phyloP scores from a whole-genome alignment of 169 alveolate genomes.

The Cryptosporidium ubiquitum region DNA sequence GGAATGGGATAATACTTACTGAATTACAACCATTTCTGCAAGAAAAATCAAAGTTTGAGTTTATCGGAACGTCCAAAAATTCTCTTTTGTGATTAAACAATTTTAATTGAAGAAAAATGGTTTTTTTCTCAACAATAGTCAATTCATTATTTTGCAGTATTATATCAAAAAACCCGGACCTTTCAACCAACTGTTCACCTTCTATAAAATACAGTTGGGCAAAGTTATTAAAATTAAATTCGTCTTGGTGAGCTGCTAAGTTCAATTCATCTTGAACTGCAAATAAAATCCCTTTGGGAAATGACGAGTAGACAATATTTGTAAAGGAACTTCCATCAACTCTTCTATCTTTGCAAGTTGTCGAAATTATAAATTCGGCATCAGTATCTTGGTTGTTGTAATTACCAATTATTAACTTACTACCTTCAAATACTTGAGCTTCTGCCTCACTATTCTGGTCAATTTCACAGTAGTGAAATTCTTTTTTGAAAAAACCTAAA shows the following conservation, averaged over 20 bases:
- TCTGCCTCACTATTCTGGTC: not conserved
- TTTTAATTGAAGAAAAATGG: slow-evolving; percentile 20
- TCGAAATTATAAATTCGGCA: slow-evolving; percentile 1
- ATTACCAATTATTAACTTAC: slow-evolving; percentile 3
- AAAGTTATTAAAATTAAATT: slow-evolving; percentile 2
- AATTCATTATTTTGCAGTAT: slow-evolving; percentile 7
- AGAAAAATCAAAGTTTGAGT: not conserved
- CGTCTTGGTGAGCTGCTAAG: not conserved
- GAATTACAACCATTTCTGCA: slow-evolving; percentile 33
- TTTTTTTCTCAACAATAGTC: not conserved
- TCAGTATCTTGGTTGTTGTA: not conserved
- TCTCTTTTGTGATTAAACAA: not conserved
- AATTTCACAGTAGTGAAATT: slow-evolving; percentile 11
- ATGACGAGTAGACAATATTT: not conserved
- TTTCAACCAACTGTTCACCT: slow-evolving; percentile 16
- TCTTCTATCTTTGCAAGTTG: slow-evolving; percentile 52
- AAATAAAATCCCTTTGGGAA: slow-evolving; percentile 18
- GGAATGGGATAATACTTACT: not conserved
- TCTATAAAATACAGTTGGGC: slow-evolving; percentile 6
- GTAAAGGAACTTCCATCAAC: slow-evolving; percentile 43
- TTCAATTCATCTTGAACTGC: slow-evolving; percentile 1
- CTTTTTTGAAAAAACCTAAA: not conserved
- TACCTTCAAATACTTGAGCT: slow-evolving; percentile 13
- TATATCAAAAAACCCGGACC: slow-evolving; percentile 11
- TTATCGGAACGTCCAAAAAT: slow-evolving; percentile 28